Evolutionary conservation across 257 asterid genomes (phyloP), one percentile per base, ranked within the genome.

Genomic region (Echium plantagineum): DNA sequence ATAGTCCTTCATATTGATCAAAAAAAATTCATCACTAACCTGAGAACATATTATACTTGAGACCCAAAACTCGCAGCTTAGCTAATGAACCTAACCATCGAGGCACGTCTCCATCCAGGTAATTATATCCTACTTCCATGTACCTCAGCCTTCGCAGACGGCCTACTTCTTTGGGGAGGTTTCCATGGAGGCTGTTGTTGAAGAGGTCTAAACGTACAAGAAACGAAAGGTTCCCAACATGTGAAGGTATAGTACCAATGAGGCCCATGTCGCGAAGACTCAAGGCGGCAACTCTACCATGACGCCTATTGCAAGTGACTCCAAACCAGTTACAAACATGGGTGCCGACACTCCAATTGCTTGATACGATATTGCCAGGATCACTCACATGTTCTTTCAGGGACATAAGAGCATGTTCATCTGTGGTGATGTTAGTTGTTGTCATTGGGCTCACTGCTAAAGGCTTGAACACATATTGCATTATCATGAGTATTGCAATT

Each of bases 241-340:
- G n/a, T n/a, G n/a, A n/a, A n/a, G n/a, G n/a, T n/a, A n/a, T n/a
- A n/a, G n/a, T n/a, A n/a, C n/a, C n/a, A n/a, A n/a, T n/a, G n/a
- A n/a, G n/a, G n/a, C n/a, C n/a, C n/a, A n/a, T n/a, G n/a, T n/a
- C n/a, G n/a, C n/a, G n/a, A n/a, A n/a, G n/a, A n/a, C n/a, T n/a
- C n/a, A n/a, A n/a, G n/a, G n/a, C n/a, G n/a, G n/a, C n/a, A n/a
- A n/a, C n/a, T n/a, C n/a, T n/a, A n/a, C n/a, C n/a, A n/a, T n/a
- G n/a, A n/a, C n/a, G n/a, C n/a, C n/a, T n/a, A n/a, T n/a, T n/a
- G n/a, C n/a, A n/a, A n/a, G n/a, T n/a, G n/a, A n/a, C n/a, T 1
- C 83, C 78, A 17, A 59, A 58, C 80, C 80, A 69, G 20, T 15
- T 52, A 61, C 83, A 78, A 18, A 69, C 21, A 18, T 62, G 55